phyloP scores from a whole-genome alignment of 108 stramenopile species.

The Nitzschia sp. region DNA sequence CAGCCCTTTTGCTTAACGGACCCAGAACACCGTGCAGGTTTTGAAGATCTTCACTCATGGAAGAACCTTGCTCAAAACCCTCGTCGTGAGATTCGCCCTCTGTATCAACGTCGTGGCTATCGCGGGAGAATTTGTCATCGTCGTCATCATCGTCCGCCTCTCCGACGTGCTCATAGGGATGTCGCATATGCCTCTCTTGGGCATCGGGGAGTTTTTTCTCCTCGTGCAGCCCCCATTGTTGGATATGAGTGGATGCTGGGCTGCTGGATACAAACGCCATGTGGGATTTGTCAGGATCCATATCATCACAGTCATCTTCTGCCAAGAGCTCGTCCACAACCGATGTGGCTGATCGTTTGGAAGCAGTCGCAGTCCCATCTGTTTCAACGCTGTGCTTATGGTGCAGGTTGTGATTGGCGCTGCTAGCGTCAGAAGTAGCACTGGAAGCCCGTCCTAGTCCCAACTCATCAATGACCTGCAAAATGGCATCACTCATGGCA shows the following conservation, averaged over 20 bases:
- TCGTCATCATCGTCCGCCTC: conserved; percentile 4
- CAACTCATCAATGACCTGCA: conserved; percentile 38
- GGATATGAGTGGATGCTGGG: not conserved
- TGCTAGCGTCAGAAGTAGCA: not conserved
- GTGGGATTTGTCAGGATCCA: not conserved
- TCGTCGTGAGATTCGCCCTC: conserved; percentile 17
- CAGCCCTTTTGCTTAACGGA: conserved; percentile 59
- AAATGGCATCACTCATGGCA: conserved; percentile 24
- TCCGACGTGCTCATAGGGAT: conserved; percentile 2
- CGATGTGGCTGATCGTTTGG: conserved; percentile 20
- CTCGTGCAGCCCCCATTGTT: conserved; percentile 5
- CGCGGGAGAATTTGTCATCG: not conserved
- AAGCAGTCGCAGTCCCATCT: conserved; percentile 1
- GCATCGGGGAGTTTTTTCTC: conserved; percentile 30
- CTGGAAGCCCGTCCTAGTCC: conserved; percentile 3
- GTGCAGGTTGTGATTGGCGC: not conserved
- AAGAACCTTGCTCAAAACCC: not conserved
- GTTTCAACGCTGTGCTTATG: conserved; percentile 8
- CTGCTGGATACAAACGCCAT: not conserved
- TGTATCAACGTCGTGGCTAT: conserved; percentile 21
- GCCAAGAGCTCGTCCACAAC: conserved; percentile 40
- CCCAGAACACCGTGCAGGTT: conserved; percentile 50
- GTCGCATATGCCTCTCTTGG: not conserved
- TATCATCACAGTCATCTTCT: conserved; percentile 30
- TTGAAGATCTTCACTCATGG: not conserved